Percentiles rank a stretch among this genome's conserved stretches.
These are phyloP conservation scores for Acidiella bohemica DNA, from an alignment of 495 filamentous ascomycete species.

Conservation along the genomic window DNA sequence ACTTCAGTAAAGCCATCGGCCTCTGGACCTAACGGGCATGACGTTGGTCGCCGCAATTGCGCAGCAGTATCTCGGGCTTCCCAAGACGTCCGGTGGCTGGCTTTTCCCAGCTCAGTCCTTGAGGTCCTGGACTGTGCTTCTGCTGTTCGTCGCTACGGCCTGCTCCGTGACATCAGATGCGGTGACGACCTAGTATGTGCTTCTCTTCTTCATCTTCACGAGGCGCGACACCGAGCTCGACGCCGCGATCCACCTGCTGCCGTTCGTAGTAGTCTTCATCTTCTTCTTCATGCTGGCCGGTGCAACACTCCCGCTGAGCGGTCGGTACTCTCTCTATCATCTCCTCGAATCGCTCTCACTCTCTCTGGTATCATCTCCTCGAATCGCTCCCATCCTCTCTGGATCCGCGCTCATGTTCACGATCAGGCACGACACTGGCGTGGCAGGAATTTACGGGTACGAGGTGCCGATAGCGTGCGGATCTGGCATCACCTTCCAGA, in stretches of 20 bases:
- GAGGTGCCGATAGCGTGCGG: conserved; percentile 15
- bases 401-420: conserved; percentile 19
- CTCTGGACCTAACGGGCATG: not conserved
- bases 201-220: conserved; percentile 5
- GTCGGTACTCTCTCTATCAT: conserved; percentile 20
- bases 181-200: conserved; percentile 4
- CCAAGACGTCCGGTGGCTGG: not conserved
- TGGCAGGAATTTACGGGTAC: conserved; percentile 17
- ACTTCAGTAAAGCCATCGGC: not conserved
- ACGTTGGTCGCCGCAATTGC: not conserved
- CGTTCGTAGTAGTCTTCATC: conserved; percentile 21
- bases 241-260: conserved; percentile 21
- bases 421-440: conserved; percentile 1
- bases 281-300: conserved; percentile 17
- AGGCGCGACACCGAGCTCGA: conserved; percentile 14
- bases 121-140: not conserved
- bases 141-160: not conserved
- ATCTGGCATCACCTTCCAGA: conserved; percentile 8
- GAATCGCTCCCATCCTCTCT: conserved; percentile 9
- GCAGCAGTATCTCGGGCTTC: not conserved
- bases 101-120: not conserved
- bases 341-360: too few species aligned
- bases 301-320: conserved; percentile 14
- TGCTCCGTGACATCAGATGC: not conserved
- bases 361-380: too few species aligned